These are phyloP conservation scores for Nicotiana rustica DNA, from an alignment of 305 asterid species.

Conservation along the genomic window DNA sequence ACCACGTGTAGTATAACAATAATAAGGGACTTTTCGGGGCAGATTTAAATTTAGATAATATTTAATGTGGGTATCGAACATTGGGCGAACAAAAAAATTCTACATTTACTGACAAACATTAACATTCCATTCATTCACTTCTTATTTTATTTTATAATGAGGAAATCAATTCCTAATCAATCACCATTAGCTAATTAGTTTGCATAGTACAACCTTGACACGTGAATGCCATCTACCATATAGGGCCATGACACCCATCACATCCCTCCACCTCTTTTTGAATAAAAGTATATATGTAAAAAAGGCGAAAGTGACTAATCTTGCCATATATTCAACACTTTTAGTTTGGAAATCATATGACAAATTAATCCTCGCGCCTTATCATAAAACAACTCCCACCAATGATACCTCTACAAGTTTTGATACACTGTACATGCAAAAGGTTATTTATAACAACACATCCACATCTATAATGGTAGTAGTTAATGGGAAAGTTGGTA, in stretches of 20 bases:
- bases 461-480: not conserved
- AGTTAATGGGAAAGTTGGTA: not conserved
- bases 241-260: not conserved
- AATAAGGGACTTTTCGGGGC: too few relatives aligned
- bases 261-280: not conserved
- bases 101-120: too few relatives aligned
- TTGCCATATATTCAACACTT: constrained; percentile 7
- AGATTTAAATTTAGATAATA: too few relatives aligned
- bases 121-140: too few relatives aligned
- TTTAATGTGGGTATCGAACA: too few relatives aligned
- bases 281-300: not conserved
- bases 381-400: not conserved
- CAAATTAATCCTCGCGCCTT: not conserved
- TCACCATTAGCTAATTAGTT: not conserved
- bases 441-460: not conserved
- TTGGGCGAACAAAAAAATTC: too few relatives aligned
- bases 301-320: not conserved
- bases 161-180: not conserved
- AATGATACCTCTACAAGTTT: not conserved
- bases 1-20: too few relatives aligned
- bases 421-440: not conserved
- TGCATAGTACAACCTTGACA: not conserved
- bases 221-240: not conserved
- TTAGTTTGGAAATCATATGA: not conserved
- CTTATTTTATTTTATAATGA: too few relatives aligned